Evolutionary conservation across 106 monocot genomes (phyloP), one percentile per base, ranked within the genome.

Genomic region (Amphibolis antarctica): DNA sequence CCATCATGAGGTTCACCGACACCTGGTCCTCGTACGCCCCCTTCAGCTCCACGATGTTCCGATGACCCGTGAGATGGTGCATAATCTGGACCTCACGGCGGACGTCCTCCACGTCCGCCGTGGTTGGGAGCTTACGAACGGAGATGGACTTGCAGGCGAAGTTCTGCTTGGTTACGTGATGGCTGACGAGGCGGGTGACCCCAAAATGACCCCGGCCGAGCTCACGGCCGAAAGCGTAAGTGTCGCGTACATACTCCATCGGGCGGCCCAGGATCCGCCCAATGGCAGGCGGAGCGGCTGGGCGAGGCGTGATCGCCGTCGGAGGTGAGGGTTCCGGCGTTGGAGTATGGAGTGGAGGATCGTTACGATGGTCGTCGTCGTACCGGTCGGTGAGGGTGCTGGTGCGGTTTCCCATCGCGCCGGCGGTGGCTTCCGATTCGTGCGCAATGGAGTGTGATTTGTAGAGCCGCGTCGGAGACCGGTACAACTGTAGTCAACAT

Each of bases 1-100:
- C 84, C 84, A 85, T 85, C 17, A 85, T 68, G 30, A 85, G 64
- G 43, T 85, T 67, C 31, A 85, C 80, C 36, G 74, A 74, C 29
- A 13, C 9, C 36, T 63, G 50, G 36, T 71, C 71, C 62, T 71
- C 71, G 53, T 71, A 71, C 5, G 63, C 44, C 10, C 55, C 72
- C 26, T 55, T 46, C 45, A 72, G 72, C 46, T 72, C 72, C 31
- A 72, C 72, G 44, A 72, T 28, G 55, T 72, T 63, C 31, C 72
- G 62, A 28, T 72, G 72, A 12, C 72, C 72, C 5, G 55, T 63
- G 48, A 72, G 72, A 25, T 72, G 72, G 54, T 72, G 62, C 72
- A 72, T 72, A 27, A 72, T 72, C 72, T 64, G 64, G 26, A 72
- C 72, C 46, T 72, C 72, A 45, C 72, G 52, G n/a, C 64, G 63